Conservation (phyloP, 192 early-diverging fungal genomes). For the Mortierella hygrophila region DNA sequence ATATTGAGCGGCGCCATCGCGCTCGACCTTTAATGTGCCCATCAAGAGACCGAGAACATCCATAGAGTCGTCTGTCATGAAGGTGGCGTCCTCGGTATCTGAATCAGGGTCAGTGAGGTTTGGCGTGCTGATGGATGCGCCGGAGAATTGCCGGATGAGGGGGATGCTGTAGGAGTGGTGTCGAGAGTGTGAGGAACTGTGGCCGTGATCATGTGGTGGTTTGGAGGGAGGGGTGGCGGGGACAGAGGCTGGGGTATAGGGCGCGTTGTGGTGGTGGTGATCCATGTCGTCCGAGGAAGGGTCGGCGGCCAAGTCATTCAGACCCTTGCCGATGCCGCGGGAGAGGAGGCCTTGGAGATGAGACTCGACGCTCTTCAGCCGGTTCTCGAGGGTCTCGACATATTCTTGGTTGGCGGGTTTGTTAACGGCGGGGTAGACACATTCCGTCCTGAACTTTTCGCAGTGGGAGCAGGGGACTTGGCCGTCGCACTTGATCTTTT, state of each 20-base stretch:
- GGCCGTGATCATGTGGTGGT: conserved; percentile 2
- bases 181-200: conserved; percentile 5
- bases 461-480: conserved; percentile 57
- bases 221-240: conserved; percentile 47
- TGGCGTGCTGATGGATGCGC: conserved; percentile 29
- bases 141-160: conserved; percentile 33
- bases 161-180: conserved; percentile 1
- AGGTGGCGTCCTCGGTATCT: conserved; percentile 15
- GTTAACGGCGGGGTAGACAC: conserved; percentile 34
- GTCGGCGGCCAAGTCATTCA: not conserved
- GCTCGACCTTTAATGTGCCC: conserved; percentile 40
- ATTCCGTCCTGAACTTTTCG: conserved; percentile 49
- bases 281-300: conserved; percentile 6
- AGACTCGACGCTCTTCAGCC: conserved; percentile 49
- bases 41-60: conserved; percentile 38
- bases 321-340: conserved; percentile 38
- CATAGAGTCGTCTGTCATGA: conserved; percentile 39
- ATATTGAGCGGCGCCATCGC: conserved; percentile 43
- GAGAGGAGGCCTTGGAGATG: conserved; percentile 51
- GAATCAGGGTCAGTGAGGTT: conserved; percentile 24
- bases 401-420: conserved; percentile 56
- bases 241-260: conserved; percentile 52
- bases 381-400: conserved; percentile 54
- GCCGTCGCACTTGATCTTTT: conserved; percentile 63
- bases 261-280: conserved; percentile 10